Evolutionary conservation across 208 protist genomes (phyloP).

Genomic region (Leishmania braziliensis): DNA sequence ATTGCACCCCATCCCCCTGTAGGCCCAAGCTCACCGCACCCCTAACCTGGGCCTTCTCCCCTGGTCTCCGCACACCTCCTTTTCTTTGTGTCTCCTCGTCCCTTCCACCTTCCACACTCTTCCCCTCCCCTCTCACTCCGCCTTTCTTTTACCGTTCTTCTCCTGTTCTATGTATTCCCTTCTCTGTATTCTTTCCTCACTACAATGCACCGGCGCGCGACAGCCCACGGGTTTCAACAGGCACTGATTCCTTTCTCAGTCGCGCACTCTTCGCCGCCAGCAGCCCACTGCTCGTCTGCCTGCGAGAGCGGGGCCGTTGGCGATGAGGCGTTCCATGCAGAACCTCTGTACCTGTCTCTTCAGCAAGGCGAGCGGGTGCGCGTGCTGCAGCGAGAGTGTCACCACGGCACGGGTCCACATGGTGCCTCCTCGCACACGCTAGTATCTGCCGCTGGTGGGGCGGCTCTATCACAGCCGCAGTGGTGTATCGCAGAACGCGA

Average conservation of each 20-base stretch:
- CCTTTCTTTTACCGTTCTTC: no score
- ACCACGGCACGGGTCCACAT: background rate
- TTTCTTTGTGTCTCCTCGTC: no score
- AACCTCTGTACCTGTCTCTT: constrained; percentile 31
- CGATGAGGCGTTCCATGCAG: constrained; percentile 10
- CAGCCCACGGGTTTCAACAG: constrained; percentile 22
- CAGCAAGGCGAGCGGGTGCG: constrained; percentile 30
- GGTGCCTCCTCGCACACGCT: background rate
- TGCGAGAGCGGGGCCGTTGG: background rate
- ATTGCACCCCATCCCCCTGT: no score
- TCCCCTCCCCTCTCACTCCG: background rate
- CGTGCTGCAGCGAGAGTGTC: constrained; percentile 37
- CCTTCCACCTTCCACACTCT: background rate
- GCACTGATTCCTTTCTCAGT: constrained; percentile 41
- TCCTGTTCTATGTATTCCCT: no score
- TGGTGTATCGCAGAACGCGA: constrained; percentile 59
- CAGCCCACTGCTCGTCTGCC: background rate
- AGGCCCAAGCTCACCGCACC: no score
- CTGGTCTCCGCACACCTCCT: no score
- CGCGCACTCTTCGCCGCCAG: background rate
- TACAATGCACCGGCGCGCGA: background rate
- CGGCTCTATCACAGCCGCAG: background rate
- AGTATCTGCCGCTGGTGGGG: background rate
- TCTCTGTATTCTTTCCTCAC: background rate
- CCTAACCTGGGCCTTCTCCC: no score